phyloP scores from a whole-genome alignment of 129 eudicot species.

The Arctium lappa region DNA sequence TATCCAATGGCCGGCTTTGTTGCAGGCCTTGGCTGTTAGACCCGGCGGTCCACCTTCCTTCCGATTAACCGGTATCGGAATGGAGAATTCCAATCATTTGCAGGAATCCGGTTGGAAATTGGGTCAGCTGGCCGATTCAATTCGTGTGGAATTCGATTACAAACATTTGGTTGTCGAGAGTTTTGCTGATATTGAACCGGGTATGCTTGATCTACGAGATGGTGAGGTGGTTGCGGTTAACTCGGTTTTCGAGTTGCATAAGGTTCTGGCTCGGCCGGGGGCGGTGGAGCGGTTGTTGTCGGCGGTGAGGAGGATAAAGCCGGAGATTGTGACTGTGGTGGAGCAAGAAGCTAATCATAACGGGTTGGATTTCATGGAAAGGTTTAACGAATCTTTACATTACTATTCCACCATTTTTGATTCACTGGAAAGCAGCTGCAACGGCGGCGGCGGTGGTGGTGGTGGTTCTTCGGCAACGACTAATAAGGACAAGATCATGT shows the following conservation, averaged over 20 bases:
- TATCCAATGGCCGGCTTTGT: slow-evolving; percentile 93
- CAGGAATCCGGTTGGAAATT: slow-evolving; percentile 79
- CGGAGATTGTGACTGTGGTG: slow-evolving; percentile 64
- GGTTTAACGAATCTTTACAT: slow-evolving; percentile 74
- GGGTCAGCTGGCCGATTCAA: slow-evolving; percentile 68
- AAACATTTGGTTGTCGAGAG: slow-evolving; percentile 57
- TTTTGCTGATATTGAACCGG: slow-evolving; percentile 62
- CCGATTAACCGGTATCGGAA: slow-evolving; percentile 73
- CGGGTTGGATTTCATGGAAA: slow-evolving; percentile 58
- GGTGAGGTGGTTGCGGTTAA: slow-evolving; percentile 74
- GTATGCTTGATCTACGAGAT: slow-evolving; percentile 47
- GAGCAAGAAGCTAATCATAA: slow-evolving; percentile 84
- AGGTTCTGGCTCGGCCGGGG: slow-evolving; percentile 50
- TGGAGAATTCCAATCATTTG: slow-evolving; percentile 51
- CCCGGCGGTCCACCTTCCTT: slow-evolving; percentile 82
- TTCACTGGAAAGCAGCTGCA: slow-evolving; percentile 61
- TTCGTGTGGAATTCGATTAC: slow-evolving; percentile 57
- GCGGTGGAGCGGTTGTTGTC: slow-evolving; percentile 58
- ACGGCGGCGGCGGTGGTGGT: slow-evolving; percentile 4
- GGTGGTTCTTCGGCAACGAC: slow-evolving; percentile 16
- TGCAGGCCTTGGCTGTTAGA: slow-evolving; percentile 68
- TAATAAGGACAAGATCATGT: slow-evolving; percentile 57
- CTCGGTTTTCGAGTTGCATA: slow-evolving; percentile 75
- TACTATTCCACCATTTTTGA: slow-evolving; percentile 80
- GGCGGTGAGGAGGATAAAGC: slow-evolving; percentile 45